These are phyloP conservation scores for Metschnikowia corniflorae DNA, from an alignment of 805 yeast species.

Conservation along the genomic window DNA sequence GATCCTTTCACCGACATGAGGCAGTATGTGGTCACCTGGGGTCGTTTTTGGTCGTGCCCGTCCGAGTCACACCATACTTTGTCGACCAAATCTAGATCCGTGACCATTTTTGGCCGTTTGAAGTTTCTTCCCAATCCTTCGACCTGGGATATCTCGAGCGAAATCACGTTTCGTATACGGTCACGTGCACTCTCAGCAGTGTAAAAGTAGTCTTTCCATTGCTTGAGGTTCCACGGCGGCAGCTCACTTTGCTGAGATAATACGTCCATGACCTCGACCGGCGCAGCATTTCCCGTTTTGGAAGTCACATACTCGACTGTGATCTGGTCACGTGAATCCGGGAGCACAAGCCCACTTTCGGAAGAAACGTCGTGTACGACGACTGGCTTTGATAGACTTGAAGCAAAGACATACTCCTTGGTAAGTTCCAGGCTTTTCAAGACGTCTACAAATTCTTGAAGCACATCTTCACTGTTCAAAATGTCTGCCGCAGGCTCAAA, in stretches of 20 bases:
- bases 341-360: constrained; percentile 51
- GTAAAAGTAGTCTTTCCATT: constrained; percentile 72
- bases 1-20: constrained; percentile 80
- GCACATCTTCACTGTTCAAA: constrained; percentile 1
- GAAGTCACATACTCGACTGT: constrained; percentile 55
- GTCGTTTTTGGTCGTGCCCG: constrained; percentile 33
- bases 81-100: constrained; percentile 64
- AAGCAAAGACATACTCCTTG: constrained; percentile 29
- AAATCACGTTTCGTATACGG: constrained; percentile 73
- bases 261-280: constrained; percentile 86
- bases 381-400: constrained; percentile 43
- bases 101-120: constrained; percentile 63
- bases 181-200: constrained; percentile 46
- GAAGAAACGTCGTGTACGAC: constrained; percentile 33
- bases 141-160: constrained; percentile 66
- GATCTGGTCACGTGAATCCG: constrained; percentile 36
- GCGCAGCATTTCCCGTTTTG: constrained; percentile 57
- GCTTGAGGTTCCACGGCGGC: constrained; percentile 64
- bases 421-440: constrained; percentile 34
- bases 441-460: constrained; percentile 22
- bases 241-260: constrained; percentile 65
- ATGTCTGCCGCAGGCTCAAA: constrained; percentile 14
- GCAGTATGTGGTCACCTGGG: constrained; percentile 72
- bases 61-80: constrained; percentile 49
- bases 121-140: constrained; percentile 48